Percentiles rank a stretch among this genome's conserved stretches.
These are phyloP conservation scores for Pythium coloratum DNA, from an alignment of 352 stramenopile genomes.

Conservation along the genomic window DNA sequence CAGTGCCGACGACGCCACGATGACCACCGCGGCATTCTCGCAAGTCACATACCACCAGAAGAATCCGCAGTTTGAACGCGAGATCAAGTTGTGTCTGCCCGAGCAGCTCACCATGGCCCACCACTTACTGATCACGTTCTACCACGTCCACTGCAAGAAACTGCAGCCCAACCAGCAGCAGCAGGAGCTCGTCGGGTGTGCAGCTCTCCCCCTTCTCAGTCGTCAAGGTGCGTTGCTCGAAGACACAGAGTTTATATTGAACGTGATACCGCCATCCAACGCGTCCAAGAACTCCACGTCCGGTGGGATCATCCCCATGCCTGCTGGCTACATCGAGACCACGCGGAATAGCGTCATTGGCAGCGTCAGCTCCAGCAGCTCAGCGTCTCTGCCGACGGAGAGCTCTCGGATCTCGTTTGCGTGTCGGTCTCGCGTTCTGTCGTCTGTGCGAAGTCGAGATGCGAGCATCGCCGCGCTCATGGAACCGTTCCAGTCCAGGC, in stretches of 20 bases:
- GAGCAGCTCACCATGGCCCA: constrained; percentile 45
- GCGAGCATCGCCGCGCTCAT: constrained; percentile 42
- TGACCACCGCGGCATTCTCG: constrained; percentile 29
- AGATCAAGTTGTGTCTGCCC: constrained; percentile 73
- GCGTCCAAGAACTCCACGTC: constrained; percentile 29
- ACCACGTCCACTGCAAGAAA: constrained; percentile 85
- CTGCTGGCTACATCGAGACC: constrained; percentile 40
- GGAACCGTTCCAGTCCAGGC: constrained; percentile 44
- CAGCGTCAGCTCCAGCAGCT: not conserved
- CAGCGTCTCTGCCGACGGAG: constrained; percentile 13
- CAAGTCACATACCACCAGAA: constrained; percentile 84
- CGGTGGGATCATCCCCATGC: constrained; percentile 33
- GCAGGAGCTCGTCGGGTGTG: constrained; percentile 65
- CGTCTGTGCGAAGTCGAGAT: constrained; percentile 65
- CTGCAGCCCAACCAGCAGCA: constrained; percentile 52
- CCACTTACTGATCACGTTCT: constrained; percentile 75
- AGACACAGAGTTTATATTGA: constrained; percentile 45
- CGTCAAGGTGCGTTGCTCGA: constrained; percentile 50
- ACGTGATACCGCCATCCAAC: constrained; percentile 33
- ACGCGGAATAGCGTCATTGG: constrained; percentile 27
- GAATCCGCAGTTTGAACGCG: constrained; percentile 70
- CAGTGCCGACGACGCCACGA: constrained; percentile 29
- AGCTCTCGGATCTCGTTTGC: constrained; percentile 41
- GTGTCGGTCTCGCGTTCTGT: constrained; percentile 45
- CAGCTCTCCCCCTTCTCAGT: constrained; percentile 47